phyloP scores from a whole-genome alignment of 371 early-diverging fungal species.

The Lichtheimia corymbifera region DNA sequence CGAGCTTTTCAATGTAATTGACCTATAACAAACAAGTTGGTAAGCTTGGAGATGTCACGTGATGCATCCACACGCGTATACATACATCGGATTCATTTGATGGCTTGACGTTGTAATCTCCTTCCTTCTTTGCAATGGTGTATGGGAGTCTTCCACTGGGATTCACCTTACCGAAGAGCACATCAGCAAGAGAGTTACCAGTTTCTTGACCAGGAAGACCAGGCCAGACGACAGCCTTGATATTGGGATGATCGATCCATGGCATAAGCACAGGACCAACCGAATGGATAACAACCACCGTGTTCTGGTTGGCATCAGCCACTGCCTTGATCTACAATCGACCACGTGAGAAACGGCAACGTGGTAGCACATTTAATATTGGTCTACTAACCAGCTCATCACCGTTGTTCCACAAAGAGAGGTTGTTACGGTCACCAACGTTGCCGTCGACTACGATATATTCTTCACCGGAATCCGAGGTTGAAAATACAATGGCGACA shows the following conservation, averaged over 20 bases:
- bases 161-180: slow-evolving; percentile 56
- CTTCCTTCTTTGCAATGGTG: slow-evolving; percentile 31
- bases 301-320: slow-evolving; percentile 53
- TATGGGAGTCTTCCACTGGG: slow-evolving; percentile 60
- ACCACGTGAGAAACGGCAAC: background rate
- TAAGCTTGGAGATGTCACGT: background rate
- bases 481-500: slow-evolving; percentile 60
- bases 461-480: slow-evolving; percentile 61
- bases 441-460: slow-evolving; percentile 38
- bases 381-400: slow-evolving; percentile 46
- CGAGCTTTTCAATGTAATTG: slow-evolving; percentile 47
- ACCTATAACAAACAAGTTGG: slow-evolving; percentile 15
- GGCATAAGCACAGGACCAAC: slow-evolving; percentile 60
- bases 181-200: slow-evolving; percentile 53
- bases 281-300: slow-evolving; percentile 62
- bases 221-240: slow-evolving; percentile 57
- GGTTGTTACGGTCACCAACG: slow-evolving; percentile 57
- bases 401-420: slow-evolving; percentile 62
- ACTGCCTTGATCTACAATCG: slow-evolving; percentile 48
- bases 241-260: slow-evolving; percentile 57
- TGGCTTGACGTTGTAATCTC: slow-evolving; percentile 42
- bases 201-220: slow-evolving; percentile 55
- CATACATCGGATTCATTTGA: slow-evolving; percentile 27
- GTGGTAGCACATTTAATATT: background rate
- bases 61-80: background rate